These are phyloP conservation scores for Boletus tomentosulus DNA, from an alignment of 768 basidiomycete species.

Conservation along the genomic window DNA sequence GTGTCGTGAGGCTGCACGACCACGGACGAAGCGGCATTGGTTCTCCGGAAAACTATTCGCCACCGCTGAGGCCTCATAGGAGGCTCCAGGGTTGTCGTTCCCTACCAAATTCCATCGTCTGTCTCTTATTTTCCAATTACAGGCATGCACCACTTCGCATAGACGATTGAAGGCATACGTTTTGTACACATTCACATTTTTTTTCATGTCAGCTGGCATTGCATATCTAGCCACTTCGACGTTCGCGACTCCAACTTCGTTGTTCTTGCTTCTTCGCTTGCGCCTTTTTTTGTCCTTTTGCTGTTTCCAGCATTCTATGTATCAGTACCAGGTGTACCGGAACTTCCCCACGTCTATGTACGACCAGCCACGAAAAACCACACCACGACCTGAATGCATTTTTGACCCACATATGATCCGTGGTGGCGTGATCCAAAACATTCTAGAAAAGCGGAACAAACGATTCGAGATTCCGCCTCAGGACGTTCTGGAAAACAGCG, in stretches of 20 bases:
- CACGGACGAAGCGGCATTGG: conserved; percentile 48
- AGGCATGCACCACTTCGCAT: conserved; percentile 5
- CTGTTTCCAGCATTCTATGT: conserved; percentile 25
- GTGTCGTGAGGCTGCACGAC: conserved; percentile 32
- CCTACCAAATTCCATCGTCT: conserved; percentile 1
- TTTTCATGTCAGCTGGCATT: conserved; percentile 15
- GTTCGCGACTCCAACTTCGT: conserved; percentile 13
- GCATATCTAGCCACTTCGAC: conserved; percentile 29
- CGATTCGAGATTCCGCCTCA: background rate
- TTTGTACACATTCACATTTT: conserved; percentile 18
- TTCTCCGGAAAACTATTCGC: conserved; percentile 51
- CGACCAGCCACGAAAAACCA: conserved; percentile 5
- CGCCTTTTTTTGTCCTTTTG: conserved; percentile 3
- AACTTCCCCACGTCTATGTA: conserved; percentile 21
- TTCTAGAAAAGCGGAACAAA: conserved; percentile 11
- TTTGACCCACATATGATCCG: conserved; percentile 3
- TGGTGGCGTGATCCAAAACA: background rate
- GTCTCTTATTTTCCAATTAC: conserved; percentile 3
- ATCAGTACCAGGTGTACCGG: conserved; percentile 34
- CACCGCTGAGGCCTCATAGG: conserved; percentile 37
- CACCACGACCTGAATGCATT: conserved; percentile 4
- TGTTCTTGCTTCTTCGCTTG: conserved; percentile 4
- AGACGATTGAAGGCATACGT: conserved; percentile 19
- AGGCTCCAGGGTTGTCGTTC: conserved; percentile 2
- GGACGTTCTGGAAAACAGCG: conserved; percentile 1